phyloP scores from a whole-genome alignment of 371 early-diverging fungal species.

The Mucor lusitanicus region DNA sequence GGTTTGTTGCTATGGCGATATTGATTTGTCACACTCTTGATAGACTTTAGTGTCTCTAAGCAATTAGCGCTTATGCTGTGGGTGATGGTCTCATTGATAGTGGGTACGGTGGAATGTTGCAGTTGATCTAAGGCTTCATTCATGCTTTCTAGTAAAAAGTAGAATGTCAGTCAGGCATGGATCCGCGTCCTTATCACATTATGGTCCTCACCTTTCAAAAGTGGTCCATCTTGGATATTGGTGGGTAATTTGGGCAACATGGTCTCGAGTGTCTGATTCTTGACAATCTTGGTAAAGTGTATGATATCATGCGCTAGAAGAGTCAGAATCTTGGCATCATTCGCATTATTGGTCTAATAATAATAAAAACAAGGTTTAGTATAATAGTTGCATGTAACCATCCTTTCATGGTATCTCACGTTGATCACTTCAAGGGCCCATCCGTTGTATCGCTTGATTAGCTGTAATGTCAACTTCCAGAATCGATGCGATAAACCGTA shows the following conservation, averaged over 20 bases:
- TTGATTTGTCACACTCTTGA: conserved; percentile 52
- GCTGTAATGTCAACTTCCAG: conserved; percentile 79
- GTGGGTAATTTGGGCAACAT: conserved; percentile 44
- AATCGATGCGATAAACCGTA: conserved; percentile 65
- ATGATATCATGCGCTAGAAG: conserved; percentile 1
- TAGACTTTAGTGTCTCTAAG: conserved; percentile 49
- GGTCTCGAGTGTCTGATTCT: conserved; percentile 7
- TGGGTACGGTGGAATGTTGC: conserved; percentile 31
- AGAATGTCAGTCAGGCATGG: not conserved
- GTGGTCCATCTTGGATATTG: conserved; percentile 32
- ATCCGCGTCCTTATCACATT: not conserved
- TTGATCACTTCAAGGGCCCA: conserved; percentile 36
- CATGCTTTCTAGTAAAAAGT: conserved; percentile 34
- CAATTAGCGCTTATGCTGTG: conserved; percentile 55
- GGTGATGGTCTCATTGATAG: conserved; percentile 48
- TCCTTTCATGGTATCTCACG: not conserved
- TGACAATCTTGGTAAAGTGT: conserved; percentile 5
- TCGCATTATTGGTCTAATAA: not conserved
- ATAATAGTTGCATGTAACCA: not conserved
- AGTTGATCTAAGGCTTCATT: conserved; percentile 26
- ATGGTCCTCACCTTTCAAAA: conserved; percentile 32
- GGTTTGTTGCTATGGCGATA: conserved; percentile 55
- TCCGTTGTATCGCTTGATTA: conserved; percentile 50
- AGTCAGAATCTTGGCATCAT: not conserved
- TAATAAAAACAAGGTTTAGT: not conserved